Evolutionary conservation across 129 eudicot species (phyloP).

Genomic region (Oenanthe sinensis): DNA sequence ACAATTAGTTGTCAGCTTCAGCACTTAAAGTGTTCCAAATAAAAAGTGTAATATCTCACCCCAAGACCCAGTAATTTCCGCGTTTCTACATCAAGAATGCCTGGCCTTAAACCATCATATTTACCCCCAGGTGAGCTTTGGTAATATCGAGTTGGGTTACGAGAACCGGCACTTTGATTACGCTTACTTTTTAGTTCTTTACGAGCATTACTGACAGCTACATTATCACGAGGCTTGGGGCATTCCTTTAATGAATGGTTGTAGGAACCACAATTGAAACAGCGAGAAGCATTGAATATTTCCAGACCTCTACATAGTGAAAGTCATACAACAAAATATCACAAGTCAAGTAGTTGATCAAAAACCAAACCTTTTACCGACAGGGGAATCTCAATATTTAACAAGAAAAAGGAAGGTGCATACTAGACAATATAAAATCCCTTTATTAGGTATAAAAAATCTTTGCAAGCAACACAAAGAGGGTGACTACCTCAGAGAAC

Average conservation of each 20-base stretch:
- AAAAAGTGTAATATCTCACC: slow-evolving; percentile 30
- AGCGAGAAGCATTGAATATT: slow-evolving; percentile 55
- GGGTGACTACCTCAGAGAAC: background rate
- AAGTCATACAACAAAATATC: slow-evolving; percentile 7
- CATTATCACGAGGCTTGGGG: slow-evolving; percentile 79
- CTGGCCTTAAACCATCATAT: slow-evolving; percentile 88
- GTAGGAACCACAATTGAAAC: slow-evolving; percentile 92
- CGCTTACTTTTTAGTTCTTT: slow-evolving; percentile 62
- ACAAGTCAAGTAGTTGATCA: background rate
- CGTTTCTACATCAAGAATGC: slow-evolving; percentile 74
- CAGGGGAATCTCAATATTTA: background rate
- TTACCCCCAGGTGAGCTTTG: slow-evolving; percentile 77
- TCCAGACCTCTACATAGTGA: slow-evolving; percentile 45
- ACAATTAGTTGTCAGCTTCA: background rate
- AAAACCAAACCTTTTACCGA: background rate
- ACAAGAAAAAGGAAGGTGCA: background rate
- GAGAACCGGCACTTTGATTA: slow-evolving; percentile 56
- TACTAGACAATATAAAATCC: background rate
- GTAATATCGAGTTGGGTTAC: slow-evolving; percentile 77
- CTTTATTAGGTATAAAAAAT: background rate
- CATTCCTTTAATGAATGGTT: slow-evolving; percentile 83
- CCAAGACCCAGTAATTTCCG: slow-evolving; percentile 67
- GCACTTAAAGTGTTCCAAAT: background rate
- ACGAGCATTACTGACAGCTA: slow-evolving; percentile 73
- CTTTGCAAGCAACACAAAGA: background rate